A percentile compares a stretch with the other conserved stretches of the same genome.
phyloP scores from a whole-genome alignment of 2,329 filamentous ascomycete species.

The Aspergillus sp. region DNA sequence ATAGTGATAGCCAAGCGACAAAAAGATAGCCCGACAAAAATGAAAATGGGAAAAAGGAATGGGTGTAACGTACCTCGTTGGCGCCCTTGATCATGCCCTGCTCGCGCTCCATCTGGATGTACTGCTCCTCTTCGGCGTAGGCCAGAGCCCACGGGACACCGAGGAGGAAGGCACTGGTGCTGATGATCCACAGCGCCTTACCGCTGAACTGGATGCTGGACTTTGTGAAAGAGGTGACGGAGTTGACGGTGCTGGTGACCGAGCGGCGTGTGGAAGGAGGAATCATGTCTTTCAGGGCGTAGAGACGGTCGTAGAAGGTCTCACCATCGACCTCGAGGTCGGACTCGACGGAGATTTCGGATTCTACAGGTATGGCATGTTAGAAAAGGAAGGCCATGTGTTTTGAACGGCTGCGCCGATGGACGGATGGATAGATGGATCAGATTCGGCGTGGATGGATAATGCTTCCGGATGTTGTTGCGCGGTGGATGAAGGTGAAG shows the following conservation, averaged over 20 bases:
- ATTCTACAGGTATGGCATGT: conserved; percentile 57
- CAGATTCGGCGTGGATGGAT: neutral
- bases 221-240: conserved; percentile 47
- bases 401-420: neutral
- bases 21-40: neutral
- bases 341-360: conserved; percentile 80
- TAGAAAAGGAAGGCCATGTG: neutral
- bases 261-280: conserved; percentile 71
- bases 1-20: neutral
- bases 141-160: conserved; percentile 93
- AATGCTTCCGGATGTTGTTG: conserved; percentile 51
- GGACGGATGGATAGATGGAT: conserved; percentile 2
- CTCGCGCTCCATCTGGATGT: conserved; percentile 96
- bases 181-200: conserved; percentile 87
- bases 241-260: conserved; percentile 61
- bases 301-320: conserved; percentile 67
- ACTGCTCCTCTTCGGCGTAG: conserved; percentile 93
- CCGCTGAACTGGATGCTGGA: conserved; percentile 66
- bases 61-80: conserved; percentile 63
- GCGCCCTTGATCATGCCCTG: conserved; percentile 93
- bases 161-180: conserved; percentile 83
- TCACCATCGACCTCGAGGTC: conserved; percentile 63
- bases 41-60: neutral
- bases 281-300: conserved; percentile 74
- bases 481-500: conserved; percentile 31